Evolutionary conservation across 129 eudicot genomes (phyloP), one percentile per base, ranked within the genome.

Genomic region (Deinandra increscens): DNA sequence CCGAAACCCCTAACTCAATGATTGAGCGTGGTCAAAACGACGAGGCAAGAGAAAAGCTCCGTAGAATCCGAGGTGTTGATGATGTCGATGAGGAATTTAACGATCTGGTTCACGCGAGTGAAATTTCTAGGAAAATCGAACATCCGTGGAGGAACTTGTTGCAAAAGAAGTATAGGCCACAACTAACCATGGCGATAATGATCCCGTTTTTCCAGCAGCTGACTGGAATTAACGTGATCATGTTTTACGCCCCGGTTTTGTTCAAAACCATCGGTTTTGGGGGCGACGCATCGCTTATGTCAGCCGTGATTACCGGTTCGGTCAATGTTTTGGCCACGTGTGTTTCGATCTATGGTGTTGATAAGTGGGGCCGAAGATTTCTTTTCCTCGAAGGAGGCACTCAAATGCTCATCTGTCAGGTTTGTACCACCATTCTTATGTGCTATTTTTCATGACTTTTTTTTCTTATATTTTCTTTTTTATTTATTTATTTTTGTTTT

Each of bases 231-330:
- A 92, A 92, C 36, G 98, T 84, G 45, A 92, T 92, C 58, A 88
- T 92, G 96, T 92, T 92, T 55, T 92, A 92, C n/a, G 98, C 98
- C 5, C 98, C 98, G 5, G 97, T 88, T 38, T 66, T 92, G 80
- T 92, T 92, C 26, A 84, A 86, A 70, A 92, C 98, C 0, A 86
- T 92, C 0, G 98, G 98, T 4, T 88, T 92, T 31, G 84, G 83
- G 5, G 33, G 79, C 13, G 87, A 92, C 60, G 91, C 91, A 15
- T 76, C 96, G 1, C 87, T 92, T 31, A 86, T 88, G 96, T 92
- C 98, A 0, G 96, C 98, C 0, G 96, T 92, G 70, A 86, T 92
- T 41, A 86, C 95, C 1, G 98, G 98, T 8, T 43, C 48, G 0
- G 96, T 92, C 4, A 92, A 92, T 50, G 95, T 92, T 10, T 4